Conservation (phyloP, 768 basidiomycete genomes). For the Leccinum subtestaceum region DNA sequence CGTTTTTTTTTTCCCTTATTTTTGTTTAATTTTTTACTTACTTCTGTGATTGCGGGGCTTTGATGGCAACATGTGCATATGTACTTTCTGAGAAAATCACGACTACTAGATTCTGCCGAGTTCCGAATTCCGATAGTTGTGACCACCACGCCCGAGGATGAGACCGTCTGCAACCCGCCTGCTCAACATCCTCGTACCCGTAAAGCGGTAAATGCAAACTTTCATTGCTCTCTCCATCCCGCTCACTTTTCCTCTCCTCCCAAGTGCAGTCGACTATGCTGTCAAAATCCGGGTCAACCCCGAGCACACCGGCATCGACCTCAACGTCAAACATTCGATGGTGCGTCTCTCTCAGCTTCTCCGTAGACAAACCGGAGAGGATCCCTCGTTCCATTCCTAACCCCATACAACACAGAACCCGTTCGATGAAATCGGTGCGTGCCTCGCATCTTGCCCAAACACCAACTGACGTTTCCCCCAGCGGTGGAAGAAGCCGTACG, state of each 20-base stretch:
- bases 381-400: not conserved
- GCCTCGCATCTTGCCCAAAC: not conserved
- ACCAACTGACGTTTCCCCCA: slow-evolving; percentile 27
- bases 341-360: slow-evolving; percentile 41
- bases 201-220: slow-evolving; percentile 66
- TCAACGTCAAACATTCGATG: slow-evolving; percentile 99
- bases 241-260: not conserved
- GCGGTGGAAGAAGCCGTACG: slow-evolving; percentile 97
- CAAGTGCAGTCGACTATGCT: slow-evolving; percentile 91
- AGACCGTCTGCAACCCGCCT: slow-evolving; percentile 67
- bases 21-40: not conserved
- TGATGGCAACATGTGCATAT: not conserved
- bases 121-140: slow-evolving; percentile 13
- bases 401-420: slow-evolving; percentile 65
- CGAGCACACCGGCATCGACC: slow-evolving; percentile 92
- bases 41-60: not conserved
- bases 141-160: slow-evolving; percentile 45
- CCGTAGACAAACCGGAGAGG: not conserved
- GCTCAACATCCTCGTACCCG: slow-evolving; percentile 89
- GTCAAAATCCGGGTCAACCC: slow-evolving; percentile 98
- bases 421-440: slow-evolving; percentile 95
- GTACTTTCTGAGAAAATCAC: not conserved
- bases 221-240: not conserved
- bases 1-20: not conserved
- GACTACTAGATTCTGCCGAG: slow-evolving; percentile 1